Evolutionary conservation across 768 basidiomycete species (phyloP), one percentile per base, ranked within the genome.

Genomic region (Lactarius tabidus): DNA sequence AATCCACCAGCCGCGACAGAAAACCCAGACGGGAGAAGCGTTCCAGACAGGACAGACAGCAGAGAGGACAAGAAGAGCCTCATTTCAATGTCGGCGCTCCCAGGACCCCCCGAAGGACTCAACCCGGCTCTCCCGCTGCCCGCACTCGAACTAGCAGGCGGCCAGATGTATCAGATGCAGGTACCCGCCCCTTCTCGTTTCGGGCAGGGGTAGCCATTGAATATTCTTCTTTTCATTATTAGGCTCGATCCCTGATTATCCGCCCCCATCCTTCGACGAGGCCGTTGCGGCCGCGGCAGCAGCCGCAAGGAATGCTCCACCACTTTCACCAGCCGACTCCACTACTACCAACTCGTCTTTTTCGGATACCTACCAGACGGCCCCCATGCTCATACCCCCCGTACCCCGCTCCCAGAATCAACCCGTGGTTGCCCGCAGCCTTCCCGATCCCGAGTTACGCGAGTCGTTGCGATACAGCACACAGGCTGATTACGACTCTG

Each of bases 201-300:
- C 52, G n/a, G 12, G 53, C 54, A 48, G 28, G 54, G 41, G 57
- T 60, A 48, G 31, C 33, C 39, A 53, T 41, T 29, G 56, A 68
- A 60, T 39, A 9, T 15, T 31, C 35, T 38, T 48, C 39, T 48
- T 61, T 28, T 20, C 52, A n/a, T 61, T 68, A 38, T 72, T 71
- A 71, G 68, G 45, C 33, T 54, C 67, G 33, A 76, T 79, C 55
- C 83, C 85, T 31, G 82, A 89, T 71, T 88, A 88, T 71, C 88
- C 87, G 8, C 90, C 90, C 15, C 90, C 90, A 31, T 84, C 88
- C 15, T 89, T 90, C 69, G 84, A 85, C 66, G 90, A 91, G 74
- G 87, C 87, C n/a, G 70, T 77, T 14, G 69, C 72, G 9, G 69
- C 74, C 6, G 43, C 43, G 3, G 67, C 72, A 26, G 69, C 74